These are phyloP conservation scores for Elsinoe necatrix DNA, from an alignment of 2,329 filamentous ascomycete species.

Conservation along the genomic window DNA sequence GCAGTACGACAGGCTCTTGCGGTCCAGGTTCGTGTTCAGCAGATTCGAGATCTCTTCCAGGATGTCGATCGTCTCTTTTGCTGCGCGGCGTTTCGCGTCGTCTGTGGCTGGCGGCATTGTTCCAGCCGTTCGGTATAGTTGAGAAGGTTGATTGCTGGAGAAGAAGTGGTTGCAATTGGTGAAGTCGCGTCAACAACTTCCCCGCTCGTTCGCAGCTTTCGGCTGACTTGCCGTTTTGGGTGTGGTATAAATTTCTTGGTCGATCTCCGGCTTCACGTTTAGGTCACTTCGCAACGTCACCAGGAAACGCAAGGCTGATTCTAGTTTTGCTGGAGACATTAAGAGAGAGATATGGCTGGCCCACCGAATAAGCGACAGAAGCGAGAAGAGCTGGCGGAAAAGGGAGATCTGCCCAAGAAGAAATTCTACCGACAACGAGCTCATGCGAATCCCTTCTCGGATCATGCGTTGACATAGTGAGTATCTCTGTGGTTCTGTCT, in stretches of 20 bases:
- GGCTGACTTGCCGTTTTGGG: conserved; percentile 17
- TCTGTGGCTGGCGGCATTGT: conserved; percentile 29
- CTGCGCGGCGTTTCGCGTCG: conserved; percentile 64
- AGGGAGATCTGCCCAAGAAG: conserved; percentile 69
- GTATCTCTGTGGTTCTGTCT: conserved; percentile 26
- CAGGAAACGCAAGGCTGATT: background rate
- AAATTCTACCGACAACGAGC: conserved; percentile 94
- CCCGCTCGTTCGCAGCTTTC: conserved; percentile 1
- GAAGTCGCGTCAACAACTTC: conserved; percentile 4
- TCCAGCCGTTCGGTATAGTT: too few species aligned
- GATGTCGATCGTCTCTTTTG: conserved; percentile 75
- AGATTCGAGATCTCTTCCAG: conserved; percentile 70
- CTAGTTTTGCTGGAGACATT: too few species aligned
- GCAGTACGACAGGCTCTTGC: conserved; percentile 84
- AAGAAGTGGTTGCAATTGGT: background rate
- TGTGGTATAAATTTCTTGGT: background rate
- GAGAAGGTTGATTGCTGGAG: too few species aligned
- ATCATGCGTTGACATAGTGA: conserved; percentile 83
- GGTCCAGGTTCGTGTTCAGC: conserved; percentile 86
- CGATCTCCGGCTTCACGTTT: background rate
- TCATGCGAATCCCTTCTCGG: conserved; percentile 96
- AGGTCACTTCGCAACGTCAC: background rate
- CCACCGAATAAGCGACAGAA: conserved; percentile 36
- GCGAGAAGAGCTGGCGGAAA: conserved; percentile 38
- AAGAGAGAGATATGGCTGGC: conserved; percentile 32